Conservation (phyloP, 306 rosid species). For the Gillenia trifoliata region DNA sequence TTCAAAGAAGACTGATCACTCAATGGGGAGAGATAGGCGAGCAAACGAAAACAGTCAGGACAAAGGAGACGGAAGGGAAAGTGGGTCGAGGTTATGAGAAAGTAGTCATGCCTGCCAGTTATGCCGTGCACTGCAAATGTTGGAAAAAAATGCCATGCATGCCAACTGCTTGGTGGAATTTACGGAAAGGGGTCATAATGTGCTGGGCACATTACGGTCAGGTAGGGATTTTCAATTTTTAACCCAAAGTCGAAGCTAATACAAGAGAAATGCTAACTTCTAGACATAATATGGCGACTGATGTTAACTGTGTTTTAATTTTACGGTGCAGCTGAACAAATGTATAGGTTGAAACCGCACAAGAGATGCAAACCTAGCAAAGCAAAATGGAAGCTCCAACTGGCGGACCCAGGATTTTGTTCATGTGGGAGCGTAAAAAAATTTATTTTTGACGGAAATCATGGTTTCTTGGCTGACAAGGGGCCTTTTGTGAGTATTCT, state of each 20-base stretch:
- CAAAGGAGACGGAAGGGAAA: slow-evolving; percentile 4
- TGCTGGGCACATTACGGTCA: neutral
- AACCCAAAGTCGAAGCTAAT: neutral
- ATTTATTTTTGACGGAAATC: no score
- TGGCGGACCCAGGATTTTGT: neutral
- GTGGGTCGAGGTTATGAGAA: neutral
- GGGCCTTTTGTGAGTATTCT: no score
- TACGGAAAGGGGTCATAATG: neutral
- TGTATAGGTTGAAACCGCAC: neutral
- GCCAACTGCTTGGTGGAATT: neutral
- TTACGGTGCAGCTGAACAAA: neutral
- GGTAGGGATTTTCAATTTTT: neutral
- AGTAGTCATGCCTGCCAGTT: neutral
- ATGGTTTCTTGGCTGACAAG: no score
- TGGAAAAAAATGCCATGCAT: neutral
- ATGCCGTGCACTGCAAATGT: neutral
- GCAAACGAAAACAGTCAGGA: neutral
- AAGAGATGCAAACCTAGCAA: neutral
- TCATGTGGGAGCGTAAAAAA: no score
- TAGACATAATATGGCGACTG: neutral
- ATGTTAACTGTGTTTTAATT: neutral
- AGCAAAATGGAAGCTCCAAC: neutral
- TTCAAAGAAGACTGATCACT: neutral
- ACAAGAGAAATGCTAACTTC: neutral
- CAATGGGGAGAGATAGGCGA: neutral